Evolutionary conservation across 2,329 filamentous ascomycete species (phyloP).

Genomic region (Chaetomium strumarium): DNA sequence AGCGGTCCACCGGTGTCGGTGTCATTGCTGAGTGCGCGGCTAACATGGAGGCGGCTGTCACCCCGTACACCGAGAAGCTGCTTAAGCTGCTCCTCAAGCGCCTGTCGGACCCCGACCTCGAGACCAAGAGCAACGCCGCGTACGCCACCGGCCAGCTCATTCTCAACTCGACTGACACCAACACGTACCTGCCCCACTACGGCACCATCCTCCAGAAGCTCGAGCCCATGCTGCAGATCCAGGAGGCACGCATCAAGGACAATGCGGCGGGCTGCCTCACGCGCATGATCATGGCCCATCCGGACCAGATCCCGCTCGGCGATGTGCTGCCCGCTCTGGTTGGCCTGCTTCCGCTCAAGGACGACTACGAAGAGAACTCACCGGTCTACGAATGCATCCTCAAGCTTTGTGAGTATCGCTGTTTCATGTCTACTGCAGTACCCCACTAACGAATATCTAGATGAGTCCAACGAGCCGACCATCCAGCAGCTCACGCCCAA

Average conservation of each 20-base stretch:
- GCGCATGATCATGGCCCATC: conserved; percentile 86
- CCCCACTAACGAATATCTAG: conserved; percentile 30
- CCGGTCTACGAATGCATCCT: conserved; percentile 88
- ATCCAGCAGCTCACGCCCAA: conserved; percentile 64
- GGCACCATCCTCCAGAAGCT: conserved; percentile 75
- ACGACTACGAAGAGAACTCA: conserved; percentile 95
- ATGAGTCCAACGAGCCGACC: conserved; percentile 62
- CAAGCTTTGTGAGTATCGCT: conserved; percentile 56
- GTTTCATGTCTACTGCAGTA: background rate
- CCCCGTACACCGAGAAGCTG: conserved; percentile 70
- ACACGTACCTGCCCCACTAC: conserved; percentile 69
- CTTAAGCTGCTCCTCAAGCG: conserved; percentile 80
- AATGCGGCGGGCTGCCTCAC: conserved; percentile 89
- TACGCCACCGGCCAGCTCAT: conserved; percentile 85
- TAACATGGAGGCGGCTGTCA: conserved; percentile 75
- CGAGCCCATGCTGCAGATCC: conserved; percentile 73
- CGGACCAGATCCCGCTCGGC: conserved; percentile 71
- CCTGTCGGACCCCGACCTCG: conserved; percentile 79
- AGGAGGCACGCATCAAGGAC: conserved; percentile 78
- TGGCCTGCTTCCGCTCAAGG: conserved; percentile 74
- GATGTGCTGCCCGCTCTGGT: conserved; percentile 79
- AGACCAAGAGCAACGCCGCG: conserved; percentile 92
- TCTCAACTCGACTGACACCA: conserved; percentile 68
- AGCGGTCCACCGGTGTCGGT: conserved; percentile 85
- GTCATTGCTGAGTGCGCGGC: conserved; percentile 87